phyloP scores from a whole-genome alignment of 2,329 filamentous ascomycete genomes.

The Decorospora gaudefroyi region DNA sequence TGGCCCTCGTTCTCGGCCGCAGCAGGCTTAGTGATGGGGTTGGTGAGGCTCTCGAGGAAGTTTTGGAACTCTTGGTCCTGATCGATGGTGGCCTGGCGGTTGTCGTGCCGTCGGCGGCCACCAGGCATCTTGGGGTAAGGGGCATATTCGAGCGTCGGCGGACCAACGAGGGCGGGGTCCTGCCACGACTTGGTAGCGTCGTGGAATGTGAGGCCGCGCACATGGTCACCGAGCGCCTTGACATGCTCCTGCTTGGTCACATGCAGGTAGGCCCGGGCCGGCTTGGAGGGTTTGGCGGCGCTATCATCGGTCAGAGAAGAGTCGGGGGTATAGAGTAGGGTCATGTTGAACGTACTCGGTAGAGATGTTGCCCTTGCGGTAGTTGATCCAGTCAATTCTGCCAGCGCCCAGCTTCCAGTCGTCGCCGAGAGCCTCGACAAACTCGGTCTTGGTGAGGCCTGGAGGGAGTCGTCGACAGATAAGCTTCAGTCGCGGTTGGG shows the following conservation, averaged over 20 bases:
- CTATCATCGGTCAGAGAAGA: conserved; percentile 24
- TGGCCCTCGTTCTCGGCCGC: conserved; percentile 58
- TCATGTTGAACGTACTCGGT: conserved; percentile 67
- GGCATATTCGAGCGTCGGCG: conserved; percentile 79
- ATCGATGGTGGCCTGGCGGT: conserved; percentile 90
- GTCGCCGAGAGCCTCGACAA: conserved; percentile 70
- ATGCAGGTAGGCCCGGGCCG: conserved; percentile 81
- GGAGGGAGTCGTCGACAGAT: conserved; percentile 84
- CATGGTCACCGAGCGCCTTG: conserved; percentile 67
- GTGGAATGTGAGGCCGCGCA: conserved; percentile 72
- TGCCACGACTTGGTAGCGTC: conserved; percentile 79
- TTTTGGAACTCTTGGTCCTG: conserved; percentile 95
- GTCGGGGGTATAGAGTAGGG: neutral
- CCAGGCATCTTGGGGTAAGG: conserved; percentile 82
- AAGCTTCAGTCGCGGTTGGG: conserved; percentile 75
- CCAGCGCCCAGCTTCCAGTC: conserved; percentile 82
- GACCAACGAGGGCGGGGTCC: conserved; percentile 73
- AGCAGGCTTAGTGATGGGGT: conserved; percentile 64
- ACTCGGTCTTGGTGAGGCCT: conserved; percentile 79
- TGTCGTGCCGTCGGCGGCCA: conserved; percentile 75
- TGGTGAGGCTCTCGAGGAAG: conserved; percentile 85
- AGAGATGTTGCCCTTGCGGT: conserved; percentile 74
- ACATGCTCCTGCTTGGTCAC: conserved; percentile 73
- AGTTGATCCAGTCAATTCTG: conserved; percentile 83
- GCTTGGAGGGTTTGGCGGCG: conserved; percentile 77